Evolutionary conservation across 2,329 filamentous ascomycete species (phyloP), one percentile per base, ranked within the genome.

Genomic region (Raffaelea albimanens): DNA sequence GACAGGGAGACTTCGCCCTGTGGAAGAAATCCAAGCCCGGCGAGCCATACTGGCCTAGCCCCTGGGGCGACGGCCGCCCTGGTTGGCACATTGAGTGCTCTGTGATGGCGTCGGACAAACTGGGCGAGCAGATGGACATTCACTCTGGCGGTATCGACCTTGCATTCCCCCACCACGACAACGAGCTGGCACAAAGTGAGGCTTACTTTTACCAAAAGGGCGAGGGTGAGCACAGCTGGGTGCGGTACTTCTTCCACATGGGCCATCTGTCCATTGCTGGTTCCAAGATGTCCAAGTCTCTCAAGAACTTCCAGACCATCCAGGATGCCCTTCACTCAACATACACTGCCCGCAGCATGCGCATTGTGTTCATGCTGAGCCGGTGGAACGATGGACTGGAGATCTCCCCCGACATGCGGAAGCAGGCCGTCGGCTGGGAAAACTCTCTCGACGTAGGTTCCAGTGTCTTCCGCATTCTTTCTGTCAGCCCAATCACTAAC

Each of bases 61-160:
- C 78, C 0, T 86, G 82, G 82, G 82, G 82, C 8, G 68, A 69
- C 47, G 83, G 83, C 4, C 69, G 83, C 18, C 83, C 83, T 2
- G 83, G 83, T 5, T 86, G 82, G 83, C 82, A 86, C 59, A 85
- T 86, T 56, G 82, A 86, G 64, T 87, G 83, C 71, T 82, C 77
- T 13, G 82, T 80, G 2, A 86, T 87, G 82, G 82, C 82, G 4
- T 82, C 78, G 7, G 78, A 80, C 44, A 73, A 79, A 16, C 66
- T 86, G 5, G 82, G 82, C 10, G 68, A 75, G 52, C 71, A 77
- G 50, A 79, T 86, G 59, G 83, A 86, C 61, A 83, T 86, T 29
- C 83, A 86, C 60, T 84, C 80, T 25, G 83, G 83, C 44, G 83
- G 83, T 47, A 80, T 85, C 50, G 83, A 87, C 61, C 69, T 87